Evolutionary conservation across 73 alveolate genomes (phyloP).

Genomic region (Uronychia binucleata): DNA sequence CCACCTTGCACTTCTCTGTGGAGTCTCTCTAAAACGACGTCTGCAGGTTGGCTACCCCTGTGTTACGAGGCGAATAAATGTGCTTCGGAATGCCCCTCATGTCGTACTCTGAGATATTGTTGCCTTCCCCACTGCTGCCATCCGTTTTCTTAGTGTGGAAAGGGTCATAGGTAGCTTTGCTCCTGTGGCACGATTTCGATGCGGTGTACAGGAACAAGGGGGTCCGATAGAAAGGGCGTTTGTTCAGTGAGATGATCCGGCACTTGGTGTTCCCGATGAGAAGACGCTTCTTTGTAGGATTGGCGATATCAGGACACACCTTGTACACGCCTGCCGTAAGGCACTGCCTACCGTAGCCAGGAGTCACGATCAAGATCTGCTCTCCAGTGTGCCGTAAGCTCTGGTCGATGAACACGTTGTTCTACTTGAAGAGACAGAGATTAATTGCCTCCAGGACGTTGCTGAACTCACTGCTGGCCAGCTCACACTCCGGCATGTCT

Average conservation of each 20-base stretch:
- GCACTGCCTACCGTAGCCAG: slow-evolving; percentile 43
- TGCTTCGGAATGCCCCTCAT: background rate
- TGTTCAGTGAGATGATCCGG: slow-evolving; percentile 30
- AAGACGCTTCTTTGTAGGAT: slow-evolving; percentile 59
- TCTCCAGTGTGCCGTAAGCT: slow-evolving; percentile 44
- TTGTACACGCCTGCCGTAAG: slow-evolving; percentile 8
- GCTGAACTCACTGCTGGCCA: slow-evolving; percentile 24
- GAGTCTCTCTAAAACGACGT: background rate
- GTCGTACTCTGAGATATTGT: background rate
- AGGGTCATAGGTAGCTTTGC: slow-evolving; percentile 22
- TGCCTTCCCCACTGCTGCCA: background rate
- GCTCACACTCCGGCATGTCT: slow-evolving; percentile 32
- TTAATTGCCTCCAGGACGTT: slow-evolving; percentile 57
- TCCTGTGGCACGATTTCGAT: slow-evolving; percentile 2
- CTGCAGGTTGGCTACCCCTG: background rate
- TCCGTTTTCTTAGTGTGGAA: background rate
- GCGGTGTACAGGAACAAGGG: slow-evolving; percentile 53
- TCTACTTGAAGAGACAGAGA: slow-evolving; percentile 31
- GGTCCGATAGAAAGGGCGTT: slow-evolving; percentile 29
- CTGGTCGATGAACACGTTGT: slow-evolving; percentile 37
- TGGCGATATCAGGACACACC: slow-evolving; percentile 56
- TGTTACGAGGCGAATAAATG: background rate
- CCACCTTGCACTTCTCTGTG: background rate
- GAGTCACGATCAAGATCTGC: slow-evolving; percentile 43
- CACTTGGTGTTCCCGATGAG: slow-evolving; percentile 35